These are phyloP conservation scores for Sextonia rubra DNA, from an alignment of 164 flowering plant genomes.

Conservation along the genomic window DNA sequence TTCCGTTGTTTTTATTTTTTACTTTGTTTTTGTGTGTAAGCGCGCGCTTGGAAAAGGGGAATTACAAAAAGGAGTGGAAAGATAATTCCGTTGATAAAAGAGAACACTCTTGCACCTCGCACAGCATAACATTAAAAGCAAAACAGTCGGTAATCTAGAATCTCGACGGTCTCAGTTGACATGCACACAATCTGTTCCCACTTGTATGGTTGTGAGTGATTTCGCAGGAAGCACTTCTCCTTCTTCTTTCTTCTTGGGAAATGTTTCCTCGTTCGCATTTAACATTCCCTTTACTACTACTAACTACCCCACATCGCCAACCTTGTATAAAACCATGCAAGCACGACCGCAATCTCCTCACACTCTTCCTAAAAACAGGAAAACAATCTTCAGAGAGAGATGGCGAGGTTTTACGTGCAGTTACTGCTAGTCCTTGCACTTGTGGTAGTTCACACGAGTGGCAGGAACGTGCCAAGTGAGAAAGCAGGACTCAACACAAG, in stretches of 20 bases:
- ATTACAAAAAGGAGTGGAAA: too few relatives aligned
- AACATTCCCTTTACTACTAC: neutral
- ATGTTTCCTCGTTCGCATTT: neutral
- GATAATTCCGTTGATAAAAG: too few relatives aligned
- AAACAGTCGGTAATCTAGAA: too few relatives aligned
- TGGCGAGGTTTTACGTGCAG: conserved; percentile 7
- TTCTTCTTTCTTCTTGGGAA: neutral
- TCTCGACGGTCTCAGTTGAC: too few relatives aligned
- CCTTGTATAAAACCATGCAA: neutral
- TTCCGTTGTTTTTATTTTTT: too few relatives aligned
- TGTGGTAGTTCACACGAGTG: neutral
- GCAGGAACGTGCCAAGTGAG: neutral
- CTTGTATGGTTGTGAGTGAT: too few relatives aligned
- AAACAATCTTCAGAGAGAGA: neutral
- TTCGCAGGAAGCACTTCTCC: too few relatives aligned
- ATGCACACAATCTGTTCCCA: too few relatives aligned
- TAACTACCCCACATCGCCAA: neutral
- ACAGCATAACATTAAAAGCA: too few relatives aligned
- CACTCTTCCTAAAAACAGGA: neutral
- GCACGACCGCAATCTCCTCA: neutral
- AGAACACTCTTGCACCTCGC: too few relatives aligned
- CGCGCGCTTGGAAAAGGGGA: too few relatives aligned
- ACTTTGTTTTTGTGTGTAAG: too few relatives aligned
- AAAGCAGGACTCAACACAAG: neutral
- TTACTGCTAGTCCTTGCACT: conserved; percentile 3